Evolutionary conservation across 192 early-diverging fungal genomes (phyloP).

Genomic region (Phlyctochytrium bullatum): DNA sequence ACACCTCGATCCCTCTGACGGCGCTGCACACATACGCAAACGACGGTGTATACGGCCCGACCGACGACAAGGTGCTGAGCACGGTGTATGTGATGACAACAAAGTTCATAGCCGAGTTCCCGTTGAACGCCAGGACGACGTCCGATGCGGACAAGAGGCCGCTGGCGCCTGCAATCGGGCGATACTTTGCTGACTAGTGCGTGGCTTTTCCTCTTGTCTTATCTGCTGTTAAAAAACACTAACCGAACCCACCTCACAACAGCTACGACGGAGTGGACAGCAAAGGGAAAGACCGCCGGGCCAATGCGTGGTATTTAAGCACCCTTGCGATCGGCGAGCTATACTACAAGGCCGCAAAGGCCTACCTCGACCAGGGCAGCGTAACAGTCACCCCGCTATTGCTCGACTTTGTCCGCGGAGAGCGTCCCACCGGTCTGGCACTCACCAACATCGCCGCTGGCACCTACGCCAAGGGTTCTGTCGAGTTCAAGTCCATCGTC

Average conservation of each 20-base stretch:
- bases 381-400: background rate
- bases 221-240: no score
- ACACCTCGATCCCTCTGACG: constrained; percentile 59
- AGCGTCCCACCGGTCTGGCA: constrained; percentile 1
- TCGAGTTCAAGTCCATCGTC: background rate
- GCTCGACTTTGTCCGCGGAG: constrained; percentile 64
- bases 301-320: background rate
- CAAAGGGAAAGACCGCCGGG: background rate
- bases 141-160: constrained; percentile 18
- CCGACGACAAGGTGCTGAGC: background rate
- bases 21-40: constrained; percentile 23
- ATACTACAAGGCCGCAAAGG: constrained; percentile 5
- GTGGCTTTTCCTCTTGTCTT: no score
- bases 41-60: background rate
- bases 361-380: background rate
- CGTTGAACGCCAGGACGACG: constrained; percentile 65
- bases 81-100: constrained; percentile 10
- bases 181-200: background rate
- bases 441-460: background rate
- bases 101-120: constrained; percentile 34
- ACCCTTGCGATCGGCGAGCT: background rate
- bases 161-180: background rate
- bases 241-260: no score
- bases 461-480: background rate
- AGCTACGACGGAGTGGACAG: background rate